Base-by-base conservation (phyloP, 345 rosid genomes). In the Eucalyptus pauciflora region DNA sequence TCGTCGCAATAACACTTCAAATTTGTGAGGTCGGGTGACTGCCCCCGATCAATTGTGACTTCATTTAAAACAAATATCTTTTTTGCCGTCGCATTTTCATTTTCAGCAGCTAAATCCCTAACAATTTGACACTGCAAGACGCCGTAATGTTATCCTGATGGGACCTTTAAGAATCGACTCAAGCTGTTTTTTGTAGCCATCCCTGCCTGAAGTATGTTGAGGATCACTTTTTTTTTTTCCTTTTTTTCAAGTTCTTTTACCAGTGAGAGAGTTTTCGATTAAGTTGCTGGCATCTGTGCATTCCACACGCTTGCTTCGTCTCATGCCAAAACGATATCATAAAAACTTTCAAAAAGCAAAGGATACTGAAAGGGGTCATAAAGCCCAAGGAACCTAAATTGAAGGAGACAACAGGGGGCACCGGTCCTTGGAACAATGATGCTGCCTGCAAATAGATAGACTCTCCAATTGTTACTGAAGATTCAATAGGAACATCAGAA, bases 321-420 rank as follows among this genome's bases (percentile, higher is more conserved):
- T 69, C 80, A 69, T 33, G 80, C 45, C 80, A 69, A 69, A 69
- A 69, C 13, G 45, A 69, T 69, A 33, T 69, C 24, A 8, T 33
- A 69, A 2, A 33, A 69, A 17, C 45, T 69, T 33, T 33, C 12
- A 31, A 25, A 86, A 80, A 31, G 86, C 43, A 24, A 90, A 95
- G 98, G 99, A 97, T 98, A 98, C 99, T 91, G 91, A 97, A 98
- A 89, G 99, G 98, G 50, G 99, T 96, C 99, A 98, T 98, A 90
- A 98, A 98, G 92, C 99, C 99, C 86, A 98, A 93, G 90, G 99
- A 97, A 87, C 99, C 99, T 88, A 97, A 92, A 50, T 99, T 95
- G 92, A 97, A 98, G 79, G 99, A 96, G 87, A 97, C 99, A 76
- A 96, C 91, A 12, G 99, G 99, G 90, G 99, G 99, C 94, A 96